Conservation (phyloP, 2,329 filamentous ascomycete genomes). For the Cladorrhinum sp. region DNA sequence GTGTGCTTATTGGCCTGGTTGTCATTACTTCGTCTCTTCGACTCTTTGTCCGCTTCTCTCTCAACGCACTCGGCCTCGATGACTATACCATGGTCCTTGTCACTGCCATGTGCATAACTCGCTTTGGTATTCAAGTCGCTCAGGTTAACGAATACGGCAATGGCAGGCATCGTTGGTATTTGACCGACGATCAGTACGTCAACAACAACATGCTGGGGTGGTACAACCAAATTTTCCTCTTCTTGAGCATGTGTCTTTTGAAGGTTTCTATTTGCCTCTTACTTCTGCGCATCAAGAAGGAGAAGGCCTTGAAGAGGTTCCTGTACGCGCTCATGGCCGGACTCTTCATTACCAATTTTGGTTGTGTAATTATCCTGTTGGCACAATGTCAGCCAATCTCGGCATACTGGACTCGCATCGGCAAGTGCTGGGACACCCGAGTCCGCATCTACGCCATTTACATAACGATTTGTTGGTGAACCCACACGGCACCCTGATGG, state of each 20-base stretch:
- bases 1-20: too few relatives aligned
- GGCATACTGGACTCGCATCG: constrained; percentile 32
- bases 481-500: too few relatives aligned
- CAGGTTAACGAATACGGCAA: constrained; percentile 35
- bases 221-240: constrained; percentile 41
- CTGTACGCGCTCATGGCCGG: constrained; percentile 35
- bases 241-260: constrained; percentile 38
- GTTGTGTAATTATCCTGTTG: constrained; percentile 33
- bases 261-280: constrained; percentile 43
- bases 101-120: constrained; percentile 31
- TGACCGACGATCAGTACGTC: constrained; percentile 32
- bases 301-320: constrained; percentile 30
- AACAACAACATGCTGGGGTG: constrained; percentile 39
- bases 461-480: constrained; percentile 29
- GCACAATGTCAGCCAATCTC: constrained; percentile 33
- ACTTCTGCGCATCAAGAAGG: constrained; percentile 41
- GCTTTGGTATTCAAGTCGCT: constrained; percentile 34
- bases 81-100: constrained; percentile 37
- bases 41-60: too few relatives aligned
- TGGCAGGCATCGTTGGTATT: constrained; percentile 38
- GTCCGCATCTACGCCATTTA: constrained; percentile 36
- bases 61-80: constrained; percentile 31
- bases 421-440: constrained; percentile 32
- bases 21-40: too few relatives aligned
- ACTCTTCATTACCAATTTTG: constrained; percentile 33